A percentile compares a stretch with the other conserved stretches of the same genome.
Conservation (phyloP, 257 asterid genomes). For the Nicotiana obtusifolia region DNA sequence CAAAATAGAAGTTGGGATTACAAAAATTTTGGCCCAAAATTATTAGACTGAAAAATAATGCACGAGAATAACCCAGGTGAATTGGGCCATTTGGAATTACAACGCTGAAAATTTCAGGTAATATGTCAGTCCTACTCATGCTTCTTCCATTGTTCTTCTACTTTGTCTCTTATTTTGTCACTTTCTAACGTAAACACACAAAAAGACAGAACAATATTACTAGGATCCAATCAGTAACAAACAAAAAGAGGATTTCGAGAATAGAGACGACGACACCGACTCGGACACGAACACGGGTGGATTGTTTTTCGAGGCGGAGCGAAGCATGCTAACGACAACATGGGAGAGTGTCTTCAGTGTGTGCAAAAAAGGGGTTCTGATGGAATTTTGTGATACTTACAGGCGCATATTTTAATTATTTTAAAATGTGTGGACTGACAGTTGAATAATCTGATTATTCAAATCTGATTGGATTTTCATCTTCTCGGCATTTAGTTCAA, state of each 20-base stretch:
- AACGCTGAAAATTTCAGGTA: neutral
- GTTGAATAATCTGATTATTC: neutral
- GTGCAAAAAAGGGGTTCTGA: neutral
- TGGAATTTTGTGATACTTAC: neutral
- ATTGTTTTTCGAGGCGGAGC: neutral
- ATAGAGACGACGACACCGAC: neutral
- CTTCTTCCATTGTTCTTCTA: neutral
- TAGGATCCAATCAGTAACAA: neutral
- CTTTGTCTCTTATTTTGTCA: neutral
- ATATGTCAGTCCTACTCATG: neutral
- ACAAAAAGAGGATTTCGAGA: neutral
- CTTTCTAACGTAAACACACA: neutral
- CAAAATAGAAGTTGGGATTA: neutral
- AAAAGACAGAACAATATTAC: neutral
- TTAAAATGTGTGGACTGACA: neutral
- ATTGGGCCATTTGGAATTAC: neutral
- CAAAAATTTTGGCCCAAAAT: conserved; percentile 5
- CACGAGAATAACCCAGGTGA: neutral
- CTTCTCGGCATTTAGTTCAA: neutral
- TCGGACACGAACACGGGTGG: neutral
- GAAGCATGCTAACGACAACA: neutral
- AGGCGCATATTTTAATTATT: neutral
- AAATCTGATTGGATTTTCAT: neutral
- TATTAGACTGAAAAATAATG: neutral
- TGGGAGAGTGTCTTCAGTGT: neutral